Percentiles rank a stretch among this genome's conserved stretches.
Conservation (phyloP, 805 yeast species). For the Zygoascus biomembranicola region DNA sequence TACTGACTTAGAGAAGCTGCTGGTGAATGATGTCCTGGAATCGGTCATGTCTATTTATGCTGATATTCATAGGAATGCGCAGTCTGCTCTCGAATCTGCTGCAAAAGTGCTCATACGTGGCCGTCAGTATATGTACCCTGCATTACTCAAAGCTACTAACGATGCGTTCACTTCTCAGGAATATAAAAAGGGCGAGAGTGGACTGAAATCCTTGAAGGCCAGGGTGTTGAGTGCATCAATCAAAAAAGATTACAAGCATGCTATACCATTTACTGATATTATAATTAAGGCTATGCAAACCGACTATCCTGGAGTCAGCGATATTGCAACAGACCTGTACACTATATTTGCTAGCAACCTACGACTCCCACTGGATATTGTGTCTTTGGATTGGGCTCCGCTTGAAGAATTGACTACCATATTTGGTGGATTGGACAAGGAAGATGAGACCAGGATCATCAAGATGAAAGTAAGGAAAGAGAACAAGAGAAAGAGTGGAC, state of each 20-base stretch:
- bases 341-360: conserved; percentile 33
- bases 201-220: conserved; percentile 48
- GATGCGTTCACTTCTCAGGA: conserved; percentile 43
- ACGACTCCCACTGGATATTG: conserved; percentile 37
- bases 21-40: conserved; percentile 58
- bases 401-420: conserved; percentile 6
- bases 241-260: conserved; percentile 46
- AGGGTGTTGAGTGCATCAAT: conserved; percentile 52
- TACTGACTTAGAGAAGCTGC: conserved; percentile 50
- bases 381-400: conserved; percentile 7
- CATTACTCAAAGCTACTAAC: conserved; percentile 41
- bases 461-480: conserved; percentile 10
- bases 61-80: conserved; percentile 63
- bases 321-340: conserved; percentile 46
- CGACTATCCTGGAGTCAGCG: conserved; percentile 48
- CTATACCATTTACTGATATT: conserved; percentile 40
- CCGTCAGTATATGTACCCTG: conserved; percentile 44
- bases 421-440: conserved; percentile 6
- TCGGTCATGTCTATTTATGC: conserved; percentile 63
- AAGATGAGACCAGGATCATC: conserved; percentile 10
- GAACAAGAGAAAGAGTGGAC: conserved; percentile 9
- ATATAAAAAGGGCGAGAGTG: conserved; percentile 52
- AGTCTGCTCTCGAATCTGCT: conserved; percentile 54
- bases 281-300: conserved; percentile 47
- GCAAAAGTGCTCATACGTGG: conserved; percentile 65